Percentiles rank a stretch among this genome's conserved stretches.
Evolutionary conservation across 495 filamentous ascomycete genomes (phyloP).

Genomic region (Hyaloscypha hepaticicola): DNA sequence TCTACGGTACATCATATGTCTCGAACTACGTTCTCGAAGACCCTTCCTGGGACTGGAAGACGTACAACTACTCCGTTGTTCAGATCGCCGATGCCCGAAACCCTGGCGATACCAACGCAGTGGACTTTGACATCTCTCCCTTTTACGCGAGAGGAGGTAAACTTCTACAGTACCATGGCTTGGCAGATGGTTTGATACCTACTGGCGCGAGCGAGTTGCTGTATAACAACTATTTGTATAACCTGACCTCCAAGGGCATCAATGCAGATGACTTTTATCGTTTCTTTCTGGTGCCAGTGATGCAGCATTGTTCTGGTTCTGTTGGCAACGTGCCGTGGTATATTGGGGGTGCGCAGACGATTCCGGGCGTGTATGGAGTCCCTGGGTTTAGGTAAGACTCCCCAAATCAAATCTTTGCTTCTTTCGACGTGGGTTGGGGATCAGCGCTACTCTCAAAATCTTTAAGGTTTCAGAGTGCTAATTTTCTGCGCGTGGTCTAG

Average conservation of each 20-base stretch:
- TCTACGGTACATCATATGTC: slow-evolving; percentile 42
- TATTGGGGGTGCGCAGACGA: slow-evolving; percentile 42
- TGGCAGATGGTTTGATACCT: slow-evolving; percentile 48
- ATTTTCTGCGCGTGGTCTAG: slow-evolving; percentile 13
- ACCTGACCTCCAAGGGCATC: slow-evolving; percentile 33
- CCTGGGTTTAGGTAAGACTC: slow-evolving; percentile 37
- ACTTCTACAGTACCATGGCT: slow-evolving; percentile 55
- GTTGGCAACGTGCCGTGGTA: slow-evolving; percentile 44
- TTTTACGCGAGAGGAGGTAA: slow-evolving; percentile 53
- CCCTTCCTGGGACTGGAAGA: slow-evolving; percentile 35
- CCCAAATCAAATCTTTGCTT: no score
- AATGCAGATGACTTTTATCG: slow-evolving; percentile 37
- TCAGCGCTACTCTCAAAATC: neutral
- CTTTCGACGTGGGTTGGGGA: slow-evolving; percentile 21
- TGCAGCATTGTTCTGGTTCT: slow-evolving; percentile 42
- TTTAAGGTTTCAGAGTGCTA: neutral
- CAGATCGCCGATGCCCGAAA: slow-evolving; percentile 40
- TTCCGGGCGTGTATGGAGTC: slow-evolving; percentile 25
- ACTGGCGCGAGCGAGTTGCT: slow-evolving; percentile 41
- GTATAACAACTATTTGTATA: slow-evolving; percentile 41
- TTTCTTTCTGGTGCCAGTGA: slow-evolving; percentile 43
- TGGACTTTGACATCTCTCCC: slow-evolving; percentile 45
- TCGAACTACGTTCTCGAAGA: slow-evolving; percentile 44
- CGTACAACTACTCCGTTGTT: slow-evolving; percentile 40
- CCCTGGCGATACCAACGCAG: slow-evolving; percentile 47